phyloP scores from a whole-genome alignment of 768 basidiomycete genomes.

The Dioszegia crocea region DNA sequence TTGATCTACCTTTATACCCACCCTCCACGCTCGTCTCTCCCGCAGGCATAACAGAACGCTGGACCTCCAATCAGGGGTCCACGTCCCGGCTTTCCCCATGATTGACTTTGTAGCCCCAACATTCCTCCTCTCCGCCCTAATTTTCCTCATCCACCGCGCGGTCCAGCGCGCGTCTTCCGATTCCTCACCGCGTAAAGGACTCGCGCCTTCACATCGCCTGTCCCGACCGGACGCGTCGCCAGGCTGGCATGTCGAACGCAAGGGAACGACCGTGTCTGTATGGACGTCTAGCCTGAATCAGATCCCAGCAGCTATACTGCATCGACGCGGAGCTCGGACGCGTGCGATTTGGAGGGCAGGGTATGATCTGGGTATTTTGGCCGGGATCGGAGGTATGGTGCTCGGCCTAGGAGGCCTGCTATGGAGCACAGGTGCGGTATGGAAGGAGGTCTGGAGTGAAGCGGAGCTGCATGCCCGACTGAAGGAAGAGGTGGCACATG shows the following conservation, averaged over 20 bases:
- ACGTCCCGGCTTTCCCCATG: background rate
- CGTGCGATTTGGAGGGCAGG: constrained; percentile 9
- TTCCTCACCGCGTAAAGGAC: constrained; percentile 1
- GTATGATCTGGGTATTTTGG: constrained; percentile 22
- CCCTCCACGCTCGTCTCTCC: too few relatives aligned
- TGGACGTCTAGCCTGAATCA: constrained; percentile 24
- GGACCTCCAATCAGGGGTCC: too few relatives aligned
- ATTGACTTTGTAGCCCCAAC: constrained; percentile 3
- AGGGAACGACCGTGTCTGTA: constrained; percentile 15
- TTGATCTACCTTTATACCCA: too few relatives aligned
- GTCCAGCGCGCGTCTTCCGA: background rate
- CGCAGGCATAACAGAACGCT: too few relatives aligned
- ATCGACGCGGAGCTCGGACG: background rate
- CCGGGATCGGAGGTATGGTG: constrained; percentile 16
- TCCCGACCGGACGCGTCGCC: constrained; percentile 3
- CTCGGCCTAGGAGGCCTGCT: constrained; percentile 9
- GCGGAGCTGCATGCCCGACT: constrained; percentile 21
- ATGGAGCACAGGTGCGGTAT: constrained; percentile 28
- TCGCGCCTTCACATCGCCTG: constrained; percentile 11
- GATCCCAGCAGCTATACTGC: constrained; percentile 20
- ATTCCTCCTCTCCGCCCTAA: constrained; percentile 16
- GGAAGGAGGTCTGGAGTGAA: constrained; percentile 35
- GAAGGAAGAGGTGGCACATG: constrained; percentile 7
- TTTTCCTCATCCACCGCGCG: constrained; percentile 15
- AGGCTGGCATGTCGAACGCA: constrained; percentile 21